phyloP scores from a whole-genome alignment of 2,329 filamentous ascomycete species.

The Penicillium sp. region DNA sequence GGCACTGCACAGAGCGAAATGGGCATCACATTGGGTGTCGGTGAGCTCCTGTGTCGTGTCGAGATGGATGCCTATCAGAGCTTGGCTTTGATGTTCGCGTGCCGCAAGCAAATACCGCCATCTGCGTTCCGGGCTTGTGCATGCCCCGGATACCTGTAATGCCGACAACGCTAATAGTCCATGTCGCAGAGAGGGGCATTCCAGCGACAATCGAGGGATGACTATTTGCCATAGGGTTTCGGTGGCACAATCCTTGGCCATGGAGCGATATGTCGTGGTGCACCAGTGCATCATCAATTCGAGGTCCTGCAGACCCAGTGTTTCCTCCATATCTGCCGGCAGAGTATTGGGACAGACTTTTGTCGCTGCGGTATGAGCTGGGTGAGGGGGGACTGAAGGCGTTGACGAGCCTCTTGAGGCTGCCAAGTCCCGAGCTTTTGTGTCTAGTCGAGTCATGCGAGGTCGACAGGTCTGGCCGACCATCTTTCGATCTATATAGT shows the following conservation, averaged over 20 bases:
- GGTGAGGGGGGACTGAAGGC: conserved; percentile 1
- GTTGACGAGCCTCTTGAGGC: conserved; percentile 12
- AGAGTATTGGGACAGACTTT: not conserved
- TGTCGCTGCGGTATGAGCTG: not conserved
- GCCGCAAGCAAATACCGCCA: conserved; percentile 29
- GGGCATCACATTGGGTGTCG: conserved; percentile 34
- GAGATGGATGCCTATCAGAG: conserved; percentile 24
- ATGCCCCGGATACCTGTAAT: conserved; percentile 30
- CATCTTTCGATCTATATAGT: conserved; percentile 16
- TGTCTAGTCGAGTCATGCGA: conserved; percentile 16
- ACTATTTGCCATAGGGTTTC: conserved; percentile 33
- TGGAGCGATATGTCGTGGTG: conserved; percentile 33
- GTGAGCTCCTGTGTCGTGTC: conserved; percentile 21
- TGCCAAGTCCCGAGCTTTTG: conserved; percentile 5
- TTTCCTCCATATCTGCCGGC: conserved; percentile 9
- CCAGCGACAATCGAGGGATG: conserved; percentile 32
- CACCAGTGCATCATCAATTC: conserved; percentile 40
- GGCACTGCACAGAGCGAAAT: conserved; percentile 36
- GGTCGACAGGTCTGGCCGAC: conserved; percentile 12
- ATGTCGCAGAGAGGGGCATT: conserved; percentile 32
- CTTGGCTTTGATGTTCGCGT: conserved; percentile 28
- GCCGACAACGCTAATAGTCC: conserved; percentile 38
- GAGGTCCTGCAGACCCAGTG: conserved; percentile 28
- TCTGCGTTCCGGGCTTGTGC: conserved; percentile 9
- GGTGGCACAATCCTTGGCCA: conserved; percentile 25